Percentiles rank a stretch among this genome's conserved stretches.
phyloP scores from a whole-genome alignment of 2,329 filamentous ascomycete genomes.

The Celoporthe dispersa region DNA sequence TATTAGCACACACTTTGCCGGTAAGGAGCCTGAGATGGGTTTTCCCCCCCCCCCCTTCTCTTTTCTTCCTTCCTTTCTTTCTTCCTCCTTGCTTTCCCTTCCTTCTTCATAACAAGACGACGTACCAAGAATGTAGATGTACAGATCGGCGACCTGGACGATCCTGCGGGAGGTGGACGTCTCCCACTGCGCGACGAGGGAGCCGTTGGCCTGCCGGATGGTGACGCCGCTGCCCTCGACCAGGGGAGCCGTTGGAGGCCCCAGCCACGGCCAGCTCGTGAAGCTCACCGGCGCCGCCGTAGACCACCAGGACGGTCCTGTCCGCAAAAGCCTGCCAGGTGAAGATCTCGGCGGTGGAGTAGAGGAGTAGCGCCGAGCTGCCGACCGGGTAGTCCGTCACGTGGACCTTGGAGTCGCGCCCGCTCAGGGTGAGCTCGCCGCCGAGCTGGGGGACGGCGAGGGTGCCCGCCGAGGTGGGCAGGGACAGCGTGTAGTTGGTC shows the following conservation, averaged over 20 bases:
- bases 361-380: slow-evolving; percentile 60
- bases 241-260: slow-evolving; percentile 6
- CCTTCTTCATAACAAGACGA: not conserved
- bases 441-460: slow-evolving; percentile 62
- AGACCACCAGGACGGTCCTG: slow-evolving; percentile 65
- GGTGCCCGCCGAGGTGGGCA: slow-evolving; percentile 62
- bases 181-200: slow-evolving; percentile 40
- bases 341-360: slow-evolving; percentile 72
- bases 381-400: slow-evolving; percentile 70
- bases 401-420: slow-evolving; percentile 70
- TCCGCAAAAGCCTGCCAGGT: slow-evolving; percentile 69
- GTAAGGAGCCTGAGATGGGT: not conserved
- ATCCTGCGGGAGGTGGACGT: slow-evolving; percentile 38
- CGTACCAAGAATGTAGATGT: slow-evolving; percentile 53
- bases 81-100: too few relatives aligned
- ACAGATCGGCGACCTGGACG: slow-evolving; percentile 43
- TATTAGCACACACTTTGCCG: not conserved
- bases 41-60: too few relatives aligned
- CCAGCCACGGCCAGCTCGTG: slow-evolving; percentile 62
- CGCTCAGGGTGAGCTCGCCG: slow-evolving; percentile 59
- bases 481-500: slow-evolving; percentile 64
- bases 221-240: slow-evolving; percentile 34
- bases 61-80: too few relatives aligned
- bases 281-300: slow-evolving; percentile 63
- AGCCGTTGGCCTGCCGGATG: slow-evolving; percentile 29